phyloP scores from a whole-genome alignment of 345 rosid species.

The Odontarrhena argentea region DNA sequence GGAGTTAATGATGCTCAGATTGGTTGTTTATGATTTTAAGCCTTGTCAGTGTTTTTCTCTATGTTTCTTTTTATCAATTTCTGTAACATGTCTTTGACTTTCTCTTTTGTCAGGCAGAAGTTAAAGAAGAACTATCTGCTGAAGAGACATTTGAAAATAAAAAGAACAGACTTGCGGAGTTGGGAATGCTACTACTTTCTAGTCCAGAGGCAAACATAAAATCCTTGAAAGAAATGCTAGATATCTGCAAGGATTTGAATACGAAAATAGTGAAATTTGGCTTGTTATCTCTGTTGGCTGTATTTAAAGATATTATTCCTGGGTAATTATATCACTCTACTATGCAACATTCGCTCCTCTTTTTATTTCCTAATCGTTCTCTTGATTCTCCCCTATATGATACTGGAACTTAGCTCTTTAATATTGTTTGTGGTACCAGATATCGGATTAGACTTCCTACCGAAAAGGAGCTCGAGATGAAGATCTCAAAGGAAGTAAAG shows the following conservation, averaged over 20 bases:
- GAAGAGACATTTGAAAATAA: slow-evolving; percentile 71
- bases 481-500: slow-evolving; percentile 91
- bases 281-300: slow-evolving; percentile 81
- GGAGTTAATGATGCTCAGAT: slow-evolving; percentile 1
- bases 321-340: slow-evolving; percentile 54
- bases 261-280: slow-evolving; percentile 69
- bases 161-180: slow-evolving; percentile 76
- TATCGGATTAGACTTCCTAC: slow-evolving; percentile 97
- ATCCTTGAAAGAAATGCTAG: slow-evolving; percentile 75
- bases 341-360: neutral
- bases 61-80: neutral
- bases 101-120: slow-evolving; percentile 67
- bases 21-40: slow-evolving; percentile 1
- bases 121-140: slow-evolving; percentile 80
- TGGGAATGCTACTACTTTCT: slow-evolving; percentile 71
- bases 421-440: slow-evolving; percentile 45
- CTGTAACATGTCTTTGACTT: neutral
- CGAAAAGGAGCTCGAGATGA: slow-evolving; percentile 96
- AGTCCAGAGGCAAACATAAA: slow-evolving; percentile 80
- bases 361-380: slow-evolving; percentile 17
- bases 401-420: slow-evolving; percentile 14
- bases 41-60: neutral
- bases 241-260: slow-evolving; percentile 59
- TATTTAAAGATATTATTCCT: slow-evolving; percentile 88
- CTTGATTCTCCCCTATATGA: neutral